These are phyloP conservation scores for Aspergillus neoniger DNA, from an alignment of 2,329 filamentous ascomycete genomes.

Conservation along the genomic window DNA sequence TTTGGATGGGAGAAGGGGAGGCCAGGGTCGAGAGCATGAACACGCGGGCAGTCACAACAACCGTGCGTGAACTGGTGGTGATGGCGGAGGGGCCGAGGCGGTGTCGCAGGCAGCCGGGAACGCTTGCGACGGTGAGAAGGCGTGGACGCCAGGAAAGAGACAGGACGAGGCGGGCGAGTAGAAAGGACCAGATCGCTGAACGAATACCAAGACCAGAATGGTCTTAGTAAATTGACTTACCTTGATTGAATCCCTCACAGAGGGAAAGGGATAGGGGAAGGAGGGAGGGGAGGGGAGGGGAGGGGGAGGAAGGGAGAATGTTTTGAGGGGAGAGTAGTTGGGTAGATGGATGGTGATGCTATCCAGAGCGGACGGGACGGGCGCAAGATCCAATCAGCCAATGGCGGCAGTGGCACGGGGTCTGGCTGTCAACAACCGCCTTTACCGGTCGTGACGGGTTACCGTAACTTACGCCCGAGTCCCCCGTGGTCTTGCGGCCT, in stretches of 20 bases:
- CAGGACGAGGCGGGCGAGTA: constrained; percentile 6
- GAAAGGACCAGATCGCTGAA: neutral
- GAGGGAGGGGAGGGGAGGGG: constrained; percentile 10
- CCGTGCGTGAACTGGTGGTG: constrained; percentile 20
- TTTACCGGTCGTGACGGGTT: constrained; percentile 7
- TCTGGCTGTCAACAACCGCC: constrained; percentile 13
- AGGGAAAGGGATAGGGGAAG: constrained; percentile 18
- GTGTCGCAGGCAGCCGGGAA: constrained; percentile 35
- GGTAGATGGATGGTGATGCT: constrained; percentile 18
- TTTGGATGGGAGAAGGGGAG: constrained; percentile 1
- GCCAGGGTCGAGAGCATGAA: constrained; percentile 17
- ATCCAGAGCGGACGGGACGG: constrained; percentile 5
- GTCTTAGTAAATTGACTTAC: constrained; percentile 21
- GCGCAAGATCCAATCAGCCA: constrained; percentile 5
- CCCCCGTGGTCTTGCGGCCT: constrained; percentile 3
- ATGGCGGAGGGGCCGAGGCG: constrained; percentile 36
- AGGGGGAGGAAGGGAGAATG: constrained; percentile 11
- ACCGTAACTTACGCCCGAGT: constrained; percentile 4
- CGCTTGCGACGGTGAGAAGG: constrained; percentile 19
- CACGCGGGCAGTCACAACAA: constrained; percentile 13
- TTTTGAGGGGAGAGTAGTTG: constrained; percentile 8
- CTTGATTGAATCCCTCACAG: constrained; percentile 25
- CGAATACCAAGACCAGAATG: constrained; percentile 3
- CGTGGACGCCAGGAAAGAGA: constrained; percentile 6
- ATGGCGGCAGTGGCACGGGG: constrained; percentile 10